These are phyloP conservation scores for Termitomyces sp. DNA, from an alignment of 768 basidiomycete genomes.

Conservation along the genomic window DNA sequence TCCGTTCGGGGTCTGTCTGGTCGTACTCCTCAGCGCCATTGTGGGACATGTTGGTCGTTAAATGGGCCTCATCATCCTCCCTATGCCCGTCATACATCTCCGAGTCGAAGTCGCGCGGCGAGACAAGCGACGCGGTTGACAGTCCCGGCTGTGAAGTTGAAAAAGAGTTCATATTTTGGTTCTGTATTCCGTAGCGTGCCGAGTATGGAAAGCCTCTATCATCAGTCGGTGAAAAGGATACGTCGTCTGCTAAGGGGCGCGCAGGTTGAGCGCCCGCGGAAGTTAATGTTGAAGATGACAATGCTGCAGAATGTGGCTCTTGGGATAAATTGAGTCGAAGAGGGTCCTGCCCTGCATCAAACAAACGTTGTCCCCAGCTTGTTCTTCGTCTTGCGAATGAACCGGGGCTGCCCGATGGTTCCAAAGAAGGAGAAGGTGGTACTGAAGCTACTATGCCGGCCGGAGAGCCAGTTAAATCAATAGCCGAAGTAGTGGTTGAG, in stretches of 20 bases:
- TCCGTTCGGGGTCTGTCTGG: slow-evolving; percentile 45
- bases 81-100: slow-evolving; percentile 31
- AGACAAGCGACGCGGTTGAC: slow-evolving; percentile 50
- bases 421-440: slow-evolving; percentile 53
- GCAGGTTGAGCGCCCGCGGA: slow-evolving; percentile 18
- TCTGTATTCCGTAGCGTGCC: slow-evolving; percentile 28
- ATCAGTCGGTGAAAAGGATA: slow-evolving; percentile 41
- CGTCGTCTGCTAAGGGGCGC: slow-evolving; percentile 31
- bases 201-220: slow-evolving; percentile 29
- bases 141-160: slow-evolving; percentile 38
- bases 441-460: slow-evolving; percentile 36
- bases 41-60: slow-evolving; percentile 49
- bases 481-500: slow-evolving; percentile 49
- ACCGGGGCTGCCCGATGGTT: slow-evolving; percentile 39
- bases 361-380: slow-evolving; percentile 49
- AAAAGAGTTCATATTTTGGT: slow-evolving; percentile 29
- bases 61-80: slow-evolving; percentile 55
- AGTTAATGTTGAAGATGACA: slow-evolving; percentile 9
- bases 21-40: slow-evolving; percentile 24
- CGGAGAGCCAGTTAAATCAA: slow-evolving; percentile 46
- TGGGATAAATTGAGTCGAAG: slow-evolving; percentile 30
- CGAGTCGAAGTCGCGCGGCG: slow-evolving; percentile 25
- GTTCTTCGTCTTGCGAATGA: slow-evolving; percentile 45
- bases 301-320: slow-evolving; percentile 19
- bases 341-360: slow-evolving; percentile 43